Conservation (phyloP, 306 rosid genomes). For the Quercus gilva region DNA sequence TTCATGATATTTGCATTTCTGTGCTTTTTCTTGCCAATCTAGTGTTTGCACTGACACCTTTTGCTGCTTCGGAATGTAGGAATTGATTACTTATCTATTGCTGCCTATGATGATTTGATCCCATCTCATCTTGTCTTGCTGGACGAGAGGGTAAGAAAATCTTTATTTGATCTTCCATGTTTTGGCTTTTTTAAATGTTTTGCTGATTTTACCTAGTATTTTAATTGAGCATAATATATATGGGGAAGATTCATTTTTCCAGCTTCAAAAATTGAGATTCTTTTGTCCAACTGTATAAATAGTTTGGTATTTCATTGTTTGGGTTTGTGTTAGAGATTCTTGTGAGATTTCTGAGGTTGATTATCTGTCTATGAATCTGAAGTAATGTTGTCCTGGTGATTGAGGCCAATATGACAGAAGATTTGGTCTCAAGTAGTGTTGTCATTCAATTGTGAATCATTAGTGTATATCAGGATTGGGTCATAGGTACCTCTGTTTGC, state of each 20-base stretch:
- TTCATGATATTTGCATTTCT: background rate
- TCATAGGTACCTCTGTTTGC: background rate
- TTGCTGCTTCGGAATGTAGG: constrained; percentile 24
- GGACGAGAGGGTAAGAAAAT: constrained; percentile 46
- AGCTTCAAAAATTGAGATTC: background rate
- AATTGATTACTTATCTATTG: constrained; percentile 56
- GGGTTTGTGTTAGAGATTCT: background rate
- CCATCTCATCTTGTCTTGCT: constrained; percentile 47
- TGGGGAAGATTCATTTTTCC: background rate
- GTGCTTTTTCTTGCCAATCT: background rate
- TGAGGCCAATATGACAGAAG: background rate
- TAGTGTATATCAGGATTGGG: background rate
- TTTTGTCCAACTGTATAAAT: background rate
- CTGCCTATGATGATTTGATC: constrained; percentile 45
- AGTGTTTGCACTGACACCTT: background rate
- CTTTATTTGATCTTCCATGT: background rate
- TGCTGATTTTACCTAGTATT: too few relatives aligned
- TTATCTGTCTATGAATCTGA: background rate
- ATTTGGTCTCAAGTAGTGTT: background rate
- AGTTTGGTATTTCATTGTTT: background rate
- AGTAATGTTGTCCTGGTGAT: constrained; percentile 7
- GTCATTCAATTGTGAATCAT: too few relatives aligned
- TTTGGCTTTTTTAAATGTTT: background rate
- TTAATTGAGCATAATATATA: too few relatives aligned
- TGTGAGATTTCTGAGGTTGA: constrained; percentile 10